phyloP scores from a whole-genome alignment of 2,329 filamentous ascomycete species.

The Nemania sp. region DNA sequence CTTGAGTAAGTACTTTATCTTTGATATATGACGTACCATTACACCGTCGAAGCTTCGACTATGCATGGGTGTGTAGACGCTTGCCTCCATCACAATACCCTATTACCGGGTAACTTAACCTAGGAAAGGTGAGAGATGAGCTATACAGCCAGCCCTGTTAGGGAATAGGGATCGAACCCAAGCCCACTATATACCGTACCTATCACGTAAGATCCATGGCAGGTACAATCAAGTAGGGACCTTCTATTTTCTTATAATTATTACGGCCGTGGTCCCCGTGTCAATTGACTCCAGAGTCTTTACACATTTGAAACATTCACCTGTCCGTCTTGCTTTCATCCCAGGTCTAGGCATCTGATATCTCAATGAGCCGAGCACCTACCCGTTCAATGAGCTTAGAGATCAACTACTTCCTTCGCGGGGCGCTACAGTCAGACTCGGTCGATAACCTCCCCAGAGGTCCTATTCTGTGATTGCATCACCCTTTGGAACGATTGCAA shows the following conservation, averaged over 20 bases:
- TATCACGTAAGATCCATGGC: neutral
- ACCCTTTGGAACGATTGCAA: constrained; percentile 32
- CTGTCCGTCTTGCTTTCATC: constrained; percentile 4
- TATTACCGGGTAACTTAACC: no score
- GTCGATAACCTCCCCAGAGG: neutral
- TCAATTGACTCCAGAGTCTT: constrained; percentile 8
- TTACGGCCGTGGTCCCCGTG: constrained; percentile 17
- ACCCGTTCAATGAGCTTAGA: constrained; percentile 30
- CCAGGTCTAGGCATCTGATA: neutral
- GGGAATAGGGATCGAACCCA: no score
- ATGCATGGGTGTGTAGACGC: neutral
- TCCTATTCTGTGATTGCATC: neutral
- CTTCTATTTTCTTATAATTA: constrained; percentile 8
- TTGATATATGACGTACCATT: constrained; percentile 21
- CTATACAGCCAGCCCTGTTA: no score
- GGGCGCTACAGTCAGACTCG: constrained; percentile 33
- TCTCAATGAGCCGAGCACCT: constrained; percentile 31
- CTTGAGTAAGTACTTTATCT: constrained; percentile 9
- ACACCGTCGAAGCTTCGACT: neutral
- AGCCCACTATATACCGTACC: no score
- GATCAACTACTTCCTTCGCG: constrained; percentile 41
- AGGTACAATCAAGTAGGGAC: neutral
- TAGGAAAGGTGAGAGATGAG: no score
- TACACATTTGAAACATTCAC: constrained; percentile 1
- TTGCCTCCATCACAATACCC: no score